Base-by-base conservation (phyloP, 2,329 filamentous ascomycete genomes). In the Bipolaris bicolor region DNA sequence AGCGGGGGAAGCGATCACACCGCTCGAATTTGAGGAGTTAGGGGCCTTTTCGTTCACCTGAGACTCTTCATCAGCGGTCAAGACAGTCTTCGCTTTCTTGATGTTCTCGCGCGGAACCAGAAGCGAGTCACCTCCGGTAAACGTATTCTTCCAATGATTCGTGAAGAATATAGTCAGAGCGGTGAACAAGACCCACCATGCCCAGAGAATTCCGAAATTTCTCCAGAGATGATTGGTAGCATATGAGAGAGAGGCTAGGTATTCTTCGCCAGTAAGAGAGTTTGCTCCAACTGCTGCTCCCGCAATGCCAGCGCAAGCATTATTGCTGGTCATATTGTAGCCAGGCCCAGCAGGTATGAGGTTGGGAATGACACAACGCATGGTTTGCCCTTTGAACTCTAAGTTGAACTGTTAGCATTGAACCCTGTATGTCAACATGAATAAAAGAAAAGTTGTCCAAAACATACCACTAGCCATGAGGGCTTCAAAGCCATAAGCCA, bases 391-490 rank as follows among this genome's bases (percentile, higher is more conserved):
- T 61, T 86, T 72, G 65, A 95, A 95, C 40, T 96, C 91, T 45
- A n/a, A 15, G 2, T 7, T 31, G 54, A 64, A 56, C 79, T 83
- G 43, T 58, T 84, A 87, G 1, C 74, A 76, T 0, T 93, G 87
- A 24, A 93, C 78, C 70, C 90, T 94, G 57, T 91, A 89, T 60
- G 95, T 84, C 91, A 91, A 95, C 57, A 86, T 82, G 68, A 89
- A 90, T 90, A 91, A 96, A 2, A 24, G n/a, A 31, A 7, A 29
- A 7, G 7, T 78, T 83, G 2, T 89, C 83, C 89, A 91, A 93
- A 74, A 91, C 76, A 7, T 69, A 65, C 2, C 71, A 74, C 93
- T 94, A 53, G 89, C 84, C 81, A 92, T 87, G 29, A 94, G 79
- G 0, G 85, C 80, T 74, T 95, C 91, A 69, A 94, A 95, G 0